Base-by-base conservation (phyloP, 2,329 filamentous ascomycete species). In the Corniculantispora saksenae region DNA sequence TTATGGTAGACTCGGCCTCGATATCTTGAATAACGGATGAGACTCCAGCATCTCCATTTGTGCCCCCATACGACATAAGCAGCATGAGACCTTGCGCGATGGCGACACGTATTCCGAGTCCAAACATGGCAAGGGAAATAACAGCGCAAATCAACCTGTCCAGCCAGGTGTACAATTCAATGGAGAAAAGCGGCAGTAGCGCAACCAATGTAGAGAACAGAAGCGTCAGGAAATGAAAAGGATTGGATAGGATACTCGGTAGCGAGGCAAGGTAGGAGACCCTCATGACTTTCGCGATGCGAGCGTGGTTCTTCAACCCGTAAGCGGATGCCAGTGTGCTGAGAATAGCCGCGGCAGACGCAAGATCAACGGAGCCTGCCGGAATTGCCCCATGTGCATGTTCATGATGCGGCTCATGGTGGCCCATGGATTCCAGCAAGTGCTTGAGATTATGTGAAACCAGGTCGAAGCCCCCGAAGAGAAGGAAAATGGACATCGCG, bases 401-500 rank as follows among this genome's bases (percentile, higher is more conserved):
- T 3, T 84, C 81, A 71, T 91, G 89, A 72, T 97, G 93, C 25
- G 92, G 84, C 62, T 89, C 85, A 72, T 97, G 92, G 62, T 72
- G 66, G 15, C 78, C 77, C 29, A 79, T 68, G 1, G 74, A 74
- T 77, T 97, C 94, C 13, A 99, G 86, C n/a, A 93, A 86, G 77
- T 99, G 94, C 75, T 97, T 95, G 19, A 97, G 82, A 66, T 93
- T 94, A 76, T 99, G 95, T 48, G 92, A 97, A 67, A 99, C 90
- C 57, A 99, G 87, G 72, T 99, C 95, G 72, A 98, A 90, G 23
- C 94, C 94, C 83, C 97, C 97, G 78, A 99, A 99, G n/a, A 97
- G 86, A 15, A 99, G 86, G 67, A 97, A 93, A 47, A 99, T 91
- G 60, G 93, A 96, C 88, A 98, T 93, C 67, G 94, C 95, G 69